These are phyloP conservation scores for Collybiopsis luxurians DNA, from an alignment of 768 basidiomycete species.

Conservation along the genomic window DNA sequence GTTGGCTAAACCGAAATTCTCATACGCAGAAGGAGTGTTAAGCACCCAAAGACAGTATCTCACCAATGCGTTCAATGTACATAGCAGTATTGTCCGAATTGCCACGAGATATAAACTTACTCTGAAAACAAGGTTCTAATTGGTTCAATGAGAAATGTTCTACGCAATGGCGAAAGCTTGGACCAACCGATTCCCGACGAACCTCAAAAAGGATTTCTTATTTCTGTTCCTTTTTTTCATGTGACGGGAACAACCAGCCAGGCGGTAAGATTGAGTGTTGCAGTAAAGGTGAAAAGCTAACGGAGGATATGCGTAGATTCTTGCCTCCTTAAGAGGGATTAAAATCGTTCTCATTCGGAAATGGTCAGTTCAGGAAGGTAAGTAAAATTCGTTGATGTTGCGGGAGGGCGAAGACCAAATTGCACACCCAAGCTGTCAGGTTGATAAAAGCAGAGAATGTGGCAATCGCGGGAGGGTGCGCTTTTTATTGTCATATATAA, in stretches of 20 bases:
- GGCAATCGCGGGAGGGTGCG: constrained; percentile 47
- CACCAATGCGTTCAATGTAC: constrained; percentile 56
- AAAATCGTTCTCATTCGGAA: constrained; percentile 55
- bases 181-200: constrained; percentile 26
- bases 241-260: constrained; percentile 57
- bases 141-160: constrained; percentile 39
- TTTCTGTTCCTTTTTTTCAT: constrained; percentile 66
- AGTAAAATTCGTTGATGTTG: not conserved
- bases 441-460: constrained; percentile 54
- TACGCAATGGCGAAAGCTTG: constrained; percentile 45
- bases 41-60: constrained; percentile 63
- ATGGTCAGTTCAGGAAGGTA: constrained; percentile 58
- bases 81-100: too few species aligned
- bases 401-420: constrained; percentile 15
- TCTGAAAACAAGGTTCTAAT: constrained; percentile 38
- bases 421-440: constrained; percentile 29
- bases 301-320: constrained; percentile 34
- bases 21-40: constrained; percentile 55
- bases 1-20: not conserved
- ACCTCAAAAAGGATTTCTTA: constrained; percentile 48
- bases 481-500: too few species aligned
- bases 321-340: constrained; percentile 51
- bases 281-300: constrained; percentile 6
- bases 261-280: constrained; percentile 29
- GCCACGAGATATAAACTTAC: too few species aligned